These are phyloP conservation scores for Clarireedia paspali DNA, from an alignment of 2,329 filamentous ascomycete genomes.

Conservation along the genomic window DNA sequence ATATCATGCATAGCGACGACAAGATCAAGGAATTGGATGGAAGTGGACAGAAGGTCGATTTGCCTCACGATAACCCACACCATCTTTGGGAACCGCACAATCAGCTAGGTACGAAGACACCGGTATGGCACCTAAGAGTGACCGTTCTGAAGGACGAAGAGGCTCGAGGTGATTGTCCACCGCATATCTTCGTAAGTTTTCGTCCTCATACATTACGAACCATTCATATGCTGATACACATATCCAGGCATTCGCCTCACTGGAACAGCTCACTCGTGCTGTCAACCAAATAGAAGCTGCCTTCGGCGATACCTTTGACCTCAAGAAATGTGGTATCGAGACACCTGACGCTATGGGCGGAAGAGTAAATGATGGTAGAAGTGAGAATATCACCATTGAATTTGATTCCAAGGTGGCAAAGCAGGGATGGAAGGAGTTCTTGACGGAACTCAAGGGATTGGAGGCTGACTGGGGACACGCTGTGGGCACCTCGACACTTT, in stretches of 20 bases:
- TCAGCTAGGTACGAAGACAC: constrained; percentile 2
- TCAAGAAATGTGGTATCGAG: constrained; percentile 21
- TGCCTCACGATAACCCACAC: constrained; percentile 13
- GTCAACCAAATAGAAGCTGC: constrained; percentile 20
- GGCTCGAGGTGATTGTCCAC: constrained; percentile 17
- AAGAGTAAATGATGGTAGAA: constrained; percentile 21
- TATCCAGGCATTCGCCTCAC: constrained; percentile 19
- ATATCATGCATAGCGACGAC: constrained; percentile 4
- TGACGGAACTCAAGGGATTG: constrained; percentile 13
- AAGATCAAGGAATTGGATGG: neutral
- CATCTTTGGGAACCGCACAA: constrained; percentile 18
- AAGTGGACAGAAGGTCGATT: constrained; percentile 17
- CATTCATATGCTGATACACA: neutral
- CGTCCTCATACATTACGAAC: neutral
- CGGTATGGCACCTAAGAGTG: constrained; percentile 20
- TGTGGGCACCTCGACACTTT: neutral
- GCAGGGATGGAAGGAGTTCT: constrained; percentile 17
- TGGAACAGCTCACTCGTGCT: constrained; percentile 20
- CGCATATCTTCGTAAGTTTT: constrained; percentile 19
- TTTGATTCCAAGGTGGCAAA: constrained; percentile 16
- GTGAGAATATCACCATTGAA: constrained; percentile 23
- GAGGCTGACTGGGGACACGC: constrained; percentile 21
- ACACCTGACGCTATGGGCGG: constrained; percentile 21
- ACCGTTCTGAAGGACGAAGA: constrained; percentile 21
- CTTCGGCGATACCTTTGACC: constrained; percentile 17